Evolutionary conservation across 2,329 filamentous ascomycete genomes (phyloP).

Genomic region (Esteya vermicola): DNA sequence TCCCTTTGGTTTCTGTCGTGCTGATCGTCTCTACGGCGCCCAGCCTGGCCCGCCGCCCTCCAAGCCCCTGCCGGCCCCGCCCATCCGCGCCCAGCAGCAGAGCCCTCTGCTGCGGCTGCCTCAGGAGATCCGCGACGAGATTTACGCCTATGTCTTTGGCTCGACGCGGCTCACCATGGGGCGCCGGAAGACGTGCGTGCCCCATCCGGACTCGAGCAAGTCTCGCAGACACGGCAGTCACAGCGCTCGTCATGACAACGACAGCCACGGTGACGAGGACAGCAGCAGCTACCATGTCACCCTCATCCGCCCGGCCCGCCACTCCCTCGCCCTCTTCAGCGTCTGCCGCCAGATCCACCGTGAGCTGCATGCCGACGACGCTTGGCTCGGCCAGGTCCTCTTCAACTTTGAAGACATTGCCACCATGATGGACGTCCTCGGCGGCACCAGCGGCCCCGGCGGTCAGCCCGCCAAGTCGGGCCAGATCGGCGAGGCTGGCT

Average conservation of each 20-base stretch:
- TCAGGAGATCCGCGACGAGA: conserved; percentile 11
- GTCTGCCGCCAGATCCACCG: conserved; percentile 10
- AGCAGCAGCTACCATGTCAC: conserved; percentile 2
- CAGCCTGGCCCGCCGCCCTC: neutral
- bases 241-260: neutral
- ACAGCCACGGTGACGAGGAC: neutral
- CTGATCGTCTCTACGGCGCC: no score
- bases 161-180: conserved; percentile 11
- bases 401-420: conserved; percentile 11
- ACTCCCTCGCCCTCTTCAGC: conserved; percentile 10
- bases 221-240: no score
- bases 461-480: neutral
- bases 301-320: conserved; percentile 7
- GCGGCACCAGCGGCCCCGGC: neutral
- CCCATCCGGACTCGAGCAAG: no score
- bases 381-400: conserved; percentile 11
- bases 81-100: neutral
- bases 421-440: conserved; percentile 11
- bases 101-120: conserved; percentile 9
- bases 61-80: no score
- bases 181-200: conserved; percentile 7
- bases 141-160: conserved; percentile 9
- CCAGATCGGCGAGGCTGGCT: no score
- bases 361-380: conserved; percentile 9
- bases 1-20: no score